Percentiles rank a stretch among this genome's conserved stretches.
phyloP scores from a whole-genome alignment of 1,284 basidiomycete genomes.

The Austroboletus novae-zelandiae region DNA sequence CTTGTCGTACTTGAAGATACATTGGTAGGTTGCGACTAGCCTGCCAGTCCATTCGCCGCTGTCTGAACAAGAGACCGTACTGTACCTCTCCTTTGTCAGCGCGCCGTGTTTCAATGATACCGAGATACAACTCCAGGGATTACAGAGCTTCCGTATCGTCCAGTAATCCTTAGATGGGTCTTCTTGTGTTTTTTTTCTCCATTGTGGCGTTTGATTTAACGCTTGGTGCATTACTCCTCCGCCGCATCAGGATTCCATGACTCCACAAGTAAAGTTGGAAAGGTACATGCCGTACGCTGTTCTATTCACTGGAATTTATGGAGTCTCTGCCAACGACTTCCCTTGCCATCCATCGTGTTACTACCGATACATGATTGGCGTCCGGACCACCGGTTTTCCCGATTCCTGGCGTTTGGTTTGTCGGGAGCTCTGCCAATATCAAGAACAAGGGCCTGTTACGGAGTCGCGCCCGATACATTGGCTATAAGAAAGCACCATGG shows the following conservation, averaged over 20 bases:
- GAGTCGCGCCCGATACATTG: neutral
- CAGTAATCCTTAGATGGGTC: neutral
- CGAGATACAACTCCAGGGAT: neutral
- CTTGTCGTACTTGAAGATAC: neutral
- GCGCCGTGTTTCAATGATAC: neutral
- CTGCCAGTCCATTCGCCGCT: neutral
- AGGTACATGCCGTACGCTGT: neutral
- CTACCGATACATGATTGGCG: neutral
- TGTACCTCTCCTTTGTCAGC: too few relatives aligned
- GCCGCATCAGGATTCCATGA: neutral
- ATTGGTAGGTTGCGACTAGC: neutral
- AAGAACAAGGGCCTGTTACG: neutral
- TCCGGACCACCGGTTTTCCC: constrained; percentile 2
- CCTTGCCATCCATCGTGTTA: neutral
- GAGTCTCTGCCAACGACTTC: neutral
- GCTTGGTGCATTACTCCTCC: neutral
- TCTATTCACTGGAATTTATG: constrained; percentile 2
- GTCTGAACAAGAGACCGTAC: neutral
- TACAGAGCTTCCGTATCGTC: neutral
- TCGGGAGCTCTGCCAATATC: constrained; percentile 19
- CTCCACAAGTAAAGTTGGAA: constrained; percentile 1
- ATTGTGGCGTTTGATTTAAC: neutral
- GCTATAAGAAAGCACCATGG: constrained; percentile 9
- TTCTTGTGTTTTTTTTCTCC: constrained; percentile 1
- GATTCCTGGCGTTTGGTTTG: constrained; percentile 16